These are phyloP conservation scores for Colletotrichum tropicicola DNA, from an alignment of 2,329 filamentous ascomycete genomes.

Conservation along the genomic window DNA sequence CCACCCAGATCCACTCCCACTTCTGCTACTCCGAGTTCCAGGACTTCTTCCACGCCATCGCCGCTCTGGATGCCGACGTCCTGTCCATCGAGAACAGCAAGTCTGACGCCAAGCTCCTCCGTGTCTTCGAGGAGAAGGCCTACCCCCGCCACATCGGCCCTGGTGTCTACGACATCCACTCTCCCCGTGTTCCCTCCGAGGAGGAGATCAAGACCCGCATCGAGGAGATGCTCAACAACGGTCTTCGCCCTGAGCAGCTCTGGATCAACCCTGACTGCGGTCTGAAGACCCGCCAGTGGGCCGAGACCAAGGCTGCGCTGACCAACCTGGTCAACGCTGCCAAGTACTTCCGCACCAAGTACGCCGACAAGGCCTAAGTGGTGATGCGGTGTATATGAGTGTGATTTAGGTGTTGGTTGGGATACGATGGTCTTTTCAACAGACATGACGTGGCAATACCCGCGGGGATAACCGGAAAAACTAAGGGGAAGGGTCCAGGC, in stretches of 20 bases:
- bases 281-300: slow-evolving; percentile 98
- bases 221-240: slow-evolving; percentile 94
- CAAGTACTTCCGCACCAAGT: slow-evolving; percentile 94
- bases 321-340: slow-evolving; percentile 98
- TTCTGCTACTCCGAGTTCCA: slow-evolving; percentile 99
- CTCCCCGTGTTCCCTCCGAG: slow-evolving; percentile 94
- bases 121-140: slow-evolving; percentile 96
- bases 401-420: slow-evolving; percentile 31
- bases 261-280: slow-evolving; percentile 99
- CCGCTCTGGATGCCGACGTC: slow-evolving; percentile 96
- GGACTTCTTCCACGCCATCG: slow-evolving; percentile 99
- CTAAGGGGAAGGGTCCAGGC: slow-evolving; percentile 23
- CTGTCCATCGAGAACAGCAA: slow-evolving; percentile 99
- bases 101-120: slow-evolving; percentile 98
- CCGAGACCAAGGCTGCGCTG: slow-evolving; percentile 96
- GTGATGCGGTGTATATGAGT: slow-evolving; percentile 23
- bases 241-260: slow-evolving; percentile 94
- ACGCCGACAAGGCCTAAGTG: slow-evolving; percentile 54
- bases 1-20: slow-evolving; percentile 99
- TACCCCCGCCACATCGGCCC: slow-evolving; percentile 99
- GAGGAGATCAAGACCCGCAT: slow-evolving; percentile 98
- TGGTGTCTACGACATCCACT: slow-evolving; percentile 99
- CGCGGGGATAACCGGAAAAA: slow-evolving; percentile 32
- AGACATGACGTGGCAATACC: slow-evolving; percentile 32
- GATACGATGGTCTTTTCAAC: slow-evolving; percentile 33